phyloP scores from a whole-genome alignment of 1,139 yeast genomes.

The Citeromyces siamensis region DNA sequence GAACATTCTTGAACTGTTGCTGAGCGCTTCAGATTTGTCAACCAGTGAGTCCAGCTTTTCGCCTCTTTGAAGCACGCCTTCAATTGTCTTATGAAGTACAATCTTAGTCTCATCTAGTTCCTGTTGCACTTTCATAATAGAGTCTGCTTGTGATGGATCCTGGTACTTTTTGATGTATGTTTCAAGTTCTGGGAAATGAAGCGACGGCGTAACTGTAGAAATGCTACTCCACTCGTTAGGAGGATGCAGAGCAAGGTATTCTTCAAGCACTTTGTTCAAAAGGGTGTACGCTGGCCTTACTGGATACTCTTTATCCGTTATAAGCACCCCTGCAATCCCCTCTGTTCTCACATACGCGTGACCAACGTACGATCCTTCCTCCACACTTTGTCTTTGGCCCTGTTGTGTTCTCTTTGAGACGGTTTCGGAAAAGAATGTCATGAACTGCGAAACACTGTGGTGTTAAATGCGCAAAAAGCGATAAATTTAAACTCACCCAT shows the following conservation, averaged over 20 bases:
- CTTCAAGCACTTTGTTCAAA: constrained; percentile 83
- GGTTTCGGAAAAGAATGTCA: constrained; percentile 89
- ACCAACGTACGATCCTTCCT: constrained; percentile 84
- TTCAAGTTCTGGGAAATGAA: constrained; percentile 52
- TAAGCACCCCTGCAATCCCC: constrained; percentile 87
- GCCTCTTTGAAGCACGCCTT: constrained; percentile 88
- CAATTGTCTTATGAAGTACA: constrained; percentile 91
- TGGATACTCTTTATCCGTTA: constrained; percentile 93
- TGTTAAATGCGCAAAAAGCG: constrained; percentile 7
- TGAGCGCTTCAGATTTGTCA: constrained; percentile 88
- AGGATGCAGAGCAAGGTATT: constrained; percentile 78
- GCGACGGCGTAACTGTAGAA: constrained; percentile 31
- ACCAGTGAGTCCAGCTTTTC: constrained; percentile 91
- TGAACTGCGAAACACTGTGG: constrained; percentile 66
- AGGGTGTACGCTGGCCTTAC: constrained; percentile 95
- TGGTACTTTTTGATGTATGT: constrained; percentile 75
- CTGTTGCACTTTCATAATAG: constrained; percentile 93
- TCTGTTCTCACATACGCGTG: constrained; percentile 87
- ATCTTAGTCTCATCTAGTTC: constrained; percentile 97
- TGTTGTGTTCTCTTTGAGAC: constrained; percentile 79
- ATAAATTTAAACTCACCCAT: constrained; percentile 20
- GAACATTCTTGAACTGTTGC: constrained; percentile 83
- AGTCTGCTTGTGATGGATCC: constrained; percentile 95
- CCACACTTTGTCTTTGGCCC: constrained; percentile 91
- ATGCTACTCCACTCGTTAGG: constrained; percentile 53